Base-by-base conservation (phyloP, 2,329 filamentous ascomycete species). In the Aspergillus pseudonomiae region DNA sequence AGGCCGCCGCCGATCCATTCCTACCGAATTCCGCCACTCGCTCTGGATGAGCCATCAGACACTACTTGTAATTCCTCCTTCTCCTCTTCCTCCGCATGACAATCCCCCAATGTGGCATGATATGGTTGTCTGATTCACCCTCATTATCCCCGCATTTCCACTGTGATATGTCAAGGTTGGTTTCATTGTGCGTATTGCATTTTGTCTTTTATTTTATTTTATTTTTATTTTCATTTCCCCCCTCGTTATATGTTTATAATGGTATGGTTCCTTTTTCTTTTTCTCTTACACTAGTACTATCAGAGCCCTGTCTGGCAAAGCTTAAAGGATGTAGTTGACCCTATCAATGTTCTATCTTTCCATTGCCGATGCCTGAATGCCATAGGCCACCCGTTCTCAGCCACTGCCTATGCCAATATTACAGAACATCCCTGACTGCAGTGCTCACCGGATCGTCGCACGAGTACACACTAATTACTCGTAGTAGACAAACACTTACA, bases 381-480 rank as follows among this genome's bases (percentile, higher is more conserved):
- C 41, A 28, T 48, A 39, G 43, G 48, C 55, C 54, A 59, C 19
- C 16, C 39, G n/a, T 16, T 41, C 16, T 41, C 39, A n/a, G 39
- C 19, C 16, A 41, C 32, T n/a, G 12, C 12, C 19, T 14, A 43
- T 36, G 57, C 52, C 56, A 65, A 60, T 57, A 60, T 39, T 14
- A 54, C 50, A 34, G 19, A 54, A 16, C 28, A 54, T 54, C 30
- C 32, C 39, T 26, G 48, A 59, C 50, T 66, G 65, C 62, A 61
- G 61, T 67, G 56, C 63, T 57, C 66, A 62, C 59, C 53, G 59
- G 57, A 39, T 24, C 24, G 60, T 63, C 57, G 57, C 60, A 34
- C 57, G 39, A 19, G 14, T 53, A 55, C 21, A 24, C 3, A 24
- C 21, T 39, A 26, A 6, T 3, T 48, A 16, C 39, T 26, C 21